Evolutionary conservation across 768 basidiomycete species (phyloP).

Genomic region (Xanthoconium stramineum): DNA sequence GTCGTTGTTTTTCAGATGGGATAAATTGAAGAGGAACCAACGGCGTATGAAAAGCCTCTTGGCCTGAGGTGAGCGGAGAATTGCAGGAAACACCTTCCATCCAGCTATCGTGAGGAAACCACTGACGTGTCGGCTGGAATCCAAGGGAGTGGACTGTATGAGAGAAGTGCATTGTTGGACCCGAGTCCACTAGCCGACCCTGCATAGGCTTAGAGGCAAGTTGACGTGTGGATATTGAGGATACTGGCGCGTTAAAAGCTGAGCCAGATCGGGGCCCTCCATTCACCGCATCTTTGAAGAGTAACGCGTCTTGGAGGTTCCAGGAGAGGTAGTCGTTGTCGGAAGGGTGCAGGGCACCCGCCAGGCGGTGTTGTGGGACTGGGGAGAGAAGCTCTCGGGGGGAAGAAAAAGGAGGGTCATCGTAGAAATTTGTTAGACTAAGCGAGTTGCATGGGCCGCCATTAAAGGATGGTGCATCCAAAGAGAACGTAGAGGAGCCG

Average conservation of each 20-base stretch:
- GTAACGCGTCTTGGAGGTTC: constrained; percentile 10
- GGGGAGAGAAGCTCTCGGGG: constrained; percentile 8
- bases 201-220: constrained; percentile 29
- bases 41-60: constrained; percentile 30
- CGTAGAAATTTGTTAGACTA: constrained; percentile 5
- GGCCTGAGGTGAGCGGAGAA: constrained; percentile 22
- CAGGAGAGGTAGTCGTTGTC: constrained; percentile 10
- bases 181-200: constrained; percentile 19
- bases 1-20: constrained; percentile 14
- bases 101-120: constrained; percentile 11
- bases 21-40: constrained; percentile 24
- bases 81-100: constrained; percentile 4
- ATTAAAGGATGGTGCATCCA: constrained; percentile 4
- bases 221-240: constrained; percentile 33
- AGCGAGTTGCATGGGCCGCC: neutral
- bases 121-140: constrained; percentile 16
- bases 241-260: constrained; percentile 11
- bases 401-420: neutral
- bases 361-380: constrained; percentile 6
- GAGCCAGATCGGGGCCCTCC: constrained; percentile 10
- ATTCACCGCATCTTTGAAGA: constrained; percentile 14
- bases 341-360: neutral
- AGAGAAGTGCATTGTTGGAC: constrained; percentile 11
- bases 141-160: constrained; percentile 9
- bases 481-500: constrained; percentile 4